Percentiles rank a stretch among this genome's conserved stretches.
phyloP scores from a whole-genome alignment of 768 basidiomycete genomes.

The Lentinus brumalis region DNA sequence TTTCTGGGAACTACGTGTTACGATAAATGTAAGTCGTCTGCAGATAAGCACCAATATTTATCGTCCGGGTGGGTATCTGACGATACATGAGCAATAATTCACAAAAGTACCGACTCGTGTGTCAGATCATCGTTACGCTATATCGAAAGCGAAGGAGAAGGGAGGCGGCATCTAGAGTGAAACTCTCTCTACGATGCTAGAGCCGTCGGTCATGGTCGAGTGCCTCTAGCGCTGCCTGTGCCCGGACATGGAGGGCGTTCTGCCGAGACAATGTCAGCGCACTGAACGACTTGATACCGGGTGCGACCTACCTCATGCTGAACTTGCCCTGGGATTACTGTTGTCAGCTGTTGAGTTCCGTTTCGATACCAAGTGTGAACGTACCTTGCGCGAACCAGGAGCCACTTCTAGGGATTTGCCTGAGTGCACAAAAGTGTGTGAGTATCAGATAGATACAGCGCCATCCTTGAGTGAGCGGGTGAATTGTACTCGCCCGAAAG shows the following conservation, averaged over 20 bases:
- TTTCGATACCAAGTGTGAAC: not conserved
- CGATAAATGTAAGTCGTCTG: too few species aligned
- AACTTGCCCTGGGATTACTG: slow-evolving; percentile 58
- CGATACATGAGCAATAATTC: too few species aligned
- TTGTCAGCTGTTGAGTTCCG: not conserved
- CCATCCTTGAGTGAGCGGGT: too few species aligned
- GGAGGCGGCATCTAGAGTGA: not conserved
- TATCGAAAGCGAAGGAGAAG: too few species aligned
- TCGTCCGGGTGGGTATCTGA: too few species aligned
- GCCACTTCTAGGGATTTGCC: slow-evolving; percentile 72
- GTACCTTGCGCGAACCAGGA: slow-evolving; percentile 53
- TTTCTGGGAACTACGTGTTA: too few species aligned
- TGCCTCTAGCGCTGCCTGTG: slow-evolving; percentile 62
- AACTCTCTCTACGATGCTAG: not conserved
- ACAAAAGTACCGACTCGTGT: not conserved
- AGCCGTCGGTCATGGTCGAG: slow-evolving; percentile 36
- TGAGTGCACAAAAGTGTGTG: too few species aligned
- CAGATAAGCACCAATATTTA: too few species aligned
- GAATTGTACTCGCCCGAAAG: slow-evolving; percentile 60
- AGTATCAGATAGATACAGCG: too few species aligned
- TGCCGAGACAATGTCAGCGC: slow-evolving; percentile 26
- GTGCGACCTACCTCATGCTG: slow-evolving; percentile 64
- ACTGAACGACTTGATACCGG: not conserved
- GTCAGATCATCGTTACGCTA: too few species aligned
- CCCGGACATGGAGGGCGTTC: slow-evolving; percentile 58